phyloP scores from a whole-genome alignment of 2,329 filamentous ascomycete species.

The Scytalidium sp. region DNA sequence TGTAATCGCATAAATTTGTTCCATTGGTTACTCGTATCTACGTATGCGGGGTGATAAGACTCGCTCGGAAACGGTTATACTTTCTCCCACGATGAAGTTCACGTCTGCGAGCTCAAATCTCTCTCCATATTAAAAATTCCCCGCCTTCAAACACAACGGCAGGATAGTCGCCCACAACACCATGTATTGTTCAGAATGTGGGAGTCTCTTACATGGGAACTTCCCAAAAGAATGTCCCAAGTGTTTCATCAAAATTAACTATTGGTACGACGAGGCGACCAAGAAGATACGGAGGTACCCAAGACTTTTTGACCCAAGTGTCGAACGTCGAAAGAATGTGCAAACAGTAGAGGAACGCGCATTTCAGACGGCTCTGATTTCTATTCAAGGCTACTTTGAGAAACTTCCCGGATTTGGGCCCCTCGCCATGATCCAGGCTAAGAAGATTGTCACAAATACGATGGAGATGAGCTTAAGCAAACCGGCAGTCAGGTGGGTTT shows the following conservation, averaged over 20 bases:
- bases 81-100: background rate
- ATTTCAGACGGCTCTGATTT: conserved; percentile 58
- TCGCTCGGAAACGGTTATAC: background rate
- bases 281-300: background rate
- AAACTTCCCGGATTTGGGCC: conserved; percentile 55
- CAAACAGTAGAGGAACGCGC: conserved; percentile 61
- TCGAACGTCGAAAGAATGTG: conserved; percentile 13
- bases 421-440: conserved; percentile 51
- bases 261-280: background rate
- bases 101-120: background rate
- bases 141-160: background rate
- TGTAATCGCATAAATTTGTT: too few relatives aligned
- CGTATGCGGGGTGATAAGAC: background rate
- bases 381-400: conserved; percentile 60
- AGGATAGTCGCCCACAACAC: background rate
- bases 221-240: background rate
- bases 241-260: background rate
- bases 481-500: conserved; percentile 53
- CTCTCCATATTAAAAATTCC: background rate
- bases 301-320: background rate
- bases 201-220: background rate
- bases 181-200: background rate
- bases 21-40: too few relatives aligned
- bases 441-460: conserved; percentile 56
- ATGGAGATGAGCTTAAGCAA: conserved; percentile 61